These are phyloP conservation scores for Pilatotrama ljubarskyi DNA, from an alignment of 768 basidiomycete genomes.

Conservation along the genomic window DNA sequence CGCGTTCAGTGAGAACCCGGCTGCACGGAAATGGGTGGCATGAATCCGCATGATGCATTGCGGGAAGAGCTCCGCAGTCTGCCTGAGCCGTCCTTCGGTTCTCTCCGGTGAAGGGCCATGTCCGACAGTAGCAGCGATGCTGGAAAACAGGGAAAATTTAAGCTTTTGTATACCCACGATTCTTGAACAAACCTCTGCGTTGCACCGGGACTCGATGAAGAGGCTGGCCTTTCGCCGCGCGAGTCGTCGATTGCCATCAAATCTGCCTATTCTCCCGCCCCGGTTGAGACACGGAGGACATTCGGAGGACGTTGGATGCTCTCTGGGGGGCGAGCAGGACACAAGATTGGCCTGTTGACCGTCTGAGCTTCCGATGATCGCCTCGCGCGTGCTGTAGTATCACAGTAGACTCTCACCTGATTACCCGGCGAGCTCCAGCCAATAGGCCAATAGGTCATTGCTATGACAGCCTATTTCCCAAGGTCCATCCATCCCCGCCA, in stretches of 20 bases:
- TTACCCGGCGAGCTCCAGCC: not conserved
- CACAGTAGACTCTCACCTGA: conserved; percentile 9
- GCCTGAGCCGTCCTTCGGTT: not conserved
- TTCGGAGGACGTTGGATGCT: too few species aligned
- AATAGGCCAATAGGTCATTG: not conserved
- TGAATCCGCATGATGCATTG: not conserved
- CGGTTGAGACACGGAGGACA: too few species aligned
- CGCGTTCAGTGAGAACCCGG: conserved; percentile 3
- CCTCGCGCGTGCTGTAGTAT: not conserved
- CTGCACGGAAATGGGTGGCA: not conserved
- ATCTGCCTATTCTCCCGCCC: too few species aligned
- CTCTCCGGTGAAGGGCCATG: not conserved
- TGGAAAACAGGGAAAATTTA: not conserved
- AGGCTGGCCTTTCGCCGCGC: too few species aligned
- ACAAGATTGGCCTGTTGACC: too few species aligned
- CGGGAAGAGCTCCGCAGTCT: not conserved
- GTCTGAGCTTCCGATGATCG: conserved; percentile 6
- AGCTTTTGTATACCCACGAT: conserved; percentile 1
- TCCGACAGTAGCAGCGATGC: not conserved
- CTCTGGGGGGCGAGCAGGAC: too few species aligned
- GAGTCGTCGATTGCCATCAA: too few species aligned
- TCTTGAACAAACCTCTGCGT: not conserved
- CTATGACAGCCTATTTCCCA: too few species aligned
- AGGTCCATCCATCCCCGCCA: too few species aligned
- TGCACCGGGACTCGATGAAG: too few species aligned